Conservation (phyloP, 768 basidiomycete species). For the Rhodosporidiobolus sp. region DNA sequence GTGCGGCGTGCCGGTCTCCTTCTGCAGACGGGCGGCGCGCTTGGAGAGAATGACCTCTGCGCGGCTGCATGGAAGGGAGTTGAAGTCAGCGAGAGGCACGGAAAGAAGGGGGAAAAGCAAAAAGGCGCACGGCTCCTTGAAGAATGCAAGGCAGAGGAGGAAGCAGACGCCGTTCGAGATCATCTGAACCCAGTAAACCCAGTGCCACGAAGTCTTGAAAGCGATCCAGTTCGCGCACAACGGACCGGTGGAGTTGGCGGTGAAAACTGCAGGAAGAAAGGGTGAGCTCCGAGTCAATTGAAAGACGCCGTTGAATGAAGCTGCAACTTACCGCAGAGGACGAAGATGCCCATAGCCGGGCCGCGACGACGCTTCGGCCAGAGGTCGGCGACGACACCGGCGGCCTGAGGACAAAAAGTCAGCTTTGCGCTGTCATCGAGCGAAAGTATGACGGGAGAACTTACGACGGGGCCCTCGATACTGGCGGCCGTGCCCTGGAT, state of each 20-base stretch:
- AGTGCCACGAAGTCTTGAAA: slow-evolving; percentile 38
- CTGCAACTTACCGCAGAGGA: slow-evolving; percentile 27
- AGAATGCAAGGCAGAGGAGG: slow-evolving; percentile 31
- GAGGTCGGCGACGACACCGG: slow-evolving; percentile 35
- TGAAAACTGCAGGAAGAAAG: slow-evolving; percentile 21
- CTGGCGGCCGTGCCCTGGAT: slow-evolving; percentile 34
- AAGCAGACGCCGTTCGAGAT: slow-evolving; percentile 31
- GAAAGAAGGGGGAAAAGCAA: background rate
- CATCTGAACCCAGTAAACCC: slow-evolving; percentile 44
- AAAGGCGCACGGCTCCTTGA: slow-evolving; percentile 20
- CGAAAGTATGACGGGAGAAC: no score
- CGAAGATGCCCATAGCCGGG: slow-evolving; percentile 35
- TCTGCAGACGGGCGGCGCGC: slow-evolving; percentile 14
- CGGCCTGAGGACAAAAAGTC: no score
- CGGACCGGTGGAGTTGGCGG: slow-evolving; percentile 40
- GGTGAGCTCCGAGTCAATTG: background rate
- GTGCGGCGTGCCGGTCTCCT: slow-evolving; percentile 32
- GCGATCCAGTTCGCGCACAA: slow-evolving; percentile 40
- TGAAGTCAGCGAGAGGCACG: background rate
- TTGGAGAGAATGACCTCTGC: slow-evolving; percentile 39
- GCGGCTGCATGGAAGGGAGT: background rate
- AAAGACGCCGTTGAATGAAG: no score
- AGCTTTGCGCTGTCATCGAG: no score
- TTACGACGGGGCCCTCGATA: slow-evolving; percentile 37
- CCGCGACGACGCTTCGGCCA: slow-evolving; percentile 25